Base-by-base conservation (phyloP, 2,329 filamentous ascomycete genomes). In the Sporothrix luriei region DNA sequence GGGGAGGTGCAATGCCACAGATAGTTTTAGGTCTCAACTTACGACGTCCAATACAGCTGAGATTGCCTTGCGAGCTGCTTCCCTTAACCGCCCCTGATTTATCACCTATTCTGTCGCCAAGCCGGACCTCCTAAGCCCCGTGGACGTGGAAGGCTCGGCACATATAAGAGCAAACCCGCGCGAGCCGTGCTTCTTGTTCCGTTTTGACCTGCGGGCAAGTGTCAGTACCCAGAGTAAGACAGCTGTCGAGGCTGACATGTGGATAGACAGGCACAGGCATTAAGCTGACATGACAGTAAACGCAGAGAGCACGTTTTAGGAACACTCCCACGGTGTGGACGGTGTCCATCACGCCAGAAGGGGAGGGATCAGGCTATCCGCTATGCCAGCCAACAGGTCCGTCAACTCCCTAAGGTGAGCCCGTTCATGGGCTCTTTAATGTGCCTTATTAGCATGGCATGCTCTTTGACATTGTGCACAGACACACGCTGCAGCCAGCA, bases 111-210 rank as follows among this genome's bases (percentile, higher is more conserved):
- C 14, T 48, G 38, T 61, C 40, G 54, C 46, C 69, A 68, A 68
- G 69, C 69, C 64, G 64, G 69, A 61, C 52, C 26, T 48, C 43
- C 38, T 4, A 10, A 11, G 24, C 46, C 26, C 66, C 66, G 66
- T 49, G 38, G 66, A 38, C 21, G 66, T 49, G 38, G 66, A 38
- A 21, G 19, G 29, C 10, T 46, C 33, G 13, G n/a, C 49, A 54
- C 24, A 24, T 49, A 16, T 51, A 55, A 38, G 51, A 40, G 43
- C 29, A 38, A 24, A 55, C 33, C 33, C 64, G 49, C 11, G 46
- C 21, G 19, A 55, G n/a, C 33, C 64, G 49, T 11, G 46, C 21
- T 40, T 16, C 26, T 7, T 54, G 11, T 26, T 13, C 10, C 33
- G 19, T 67, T 21, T 7, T 48, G 14, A 48, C 65, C 49, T 29